These are phyloP conservation scores for Raffaelea arxii DNA, from an alignment of 2,329 filamentous ascomycete genomes.

Conservation along the genomic window DNA sequence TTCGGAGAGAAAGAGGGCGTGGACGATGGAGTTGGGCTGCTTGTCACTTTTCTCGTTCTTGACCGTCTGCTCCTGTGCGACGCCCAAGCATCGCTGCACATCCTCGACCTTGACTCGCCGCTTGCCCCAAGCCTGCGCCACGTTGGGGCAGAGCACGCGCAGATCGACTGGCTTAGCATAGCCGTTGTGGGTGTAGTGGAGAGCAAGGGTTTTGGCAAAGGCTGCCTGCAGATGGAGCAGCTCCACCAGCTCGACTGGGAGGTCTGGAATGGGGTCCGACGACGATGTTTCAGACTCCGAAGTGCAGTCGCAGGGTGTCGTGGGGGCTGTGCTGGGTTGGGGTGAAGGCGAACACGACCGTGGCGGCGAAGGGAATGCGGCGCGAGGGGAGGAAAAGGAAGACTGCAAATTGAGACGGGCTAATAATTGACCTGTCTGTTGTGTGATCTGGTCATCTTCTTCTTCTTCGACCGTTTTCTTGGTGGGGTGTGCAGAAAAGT, in stretches of 20 bases:
- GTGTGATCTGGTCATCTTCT: too few relatives aligned
- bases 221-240: constrained; percentile 55
- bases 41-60: too few relatives aligned
- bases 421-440: constrained; percentile 24
- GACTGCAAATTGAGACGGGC: constrained; percentile 30
- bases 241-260: constrained; percentile 46
- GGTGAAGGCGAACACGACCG: constrained; percentile 9
- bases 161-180: constrained; percentile 53
- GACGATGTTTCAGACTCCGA: constrained; percentile 15
- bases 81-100: constrained; percentile 54
- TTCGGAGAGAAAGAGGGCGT: constrained; percentile 28
- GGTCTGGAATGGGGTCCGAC: constrained; percentile 12
- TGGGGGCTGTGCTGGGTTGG: constrained; percentile 24
- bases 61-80: constrained; percentile 33
- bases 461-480: too few relatives aligned
- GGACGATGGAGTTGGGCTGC: not conserved
- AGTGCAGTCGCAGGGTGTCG: constrained; percentile 25
- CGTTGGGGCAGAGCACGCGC: constrained; percentile 45
- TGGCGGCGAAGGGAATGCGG: constrained; percentile 19
- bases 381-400: constrained; percentile 9
- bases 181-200: constrained; percentile 64
- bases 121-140: constrained; percentile 64
- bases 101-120: constrained; percentile 56
- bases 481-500: not conserved
- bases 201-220: constrained; percentile 57